Conservation (phyloP, 1,139 yeast genomes). For the Magnusiomyces tetraspermus region DNA sequence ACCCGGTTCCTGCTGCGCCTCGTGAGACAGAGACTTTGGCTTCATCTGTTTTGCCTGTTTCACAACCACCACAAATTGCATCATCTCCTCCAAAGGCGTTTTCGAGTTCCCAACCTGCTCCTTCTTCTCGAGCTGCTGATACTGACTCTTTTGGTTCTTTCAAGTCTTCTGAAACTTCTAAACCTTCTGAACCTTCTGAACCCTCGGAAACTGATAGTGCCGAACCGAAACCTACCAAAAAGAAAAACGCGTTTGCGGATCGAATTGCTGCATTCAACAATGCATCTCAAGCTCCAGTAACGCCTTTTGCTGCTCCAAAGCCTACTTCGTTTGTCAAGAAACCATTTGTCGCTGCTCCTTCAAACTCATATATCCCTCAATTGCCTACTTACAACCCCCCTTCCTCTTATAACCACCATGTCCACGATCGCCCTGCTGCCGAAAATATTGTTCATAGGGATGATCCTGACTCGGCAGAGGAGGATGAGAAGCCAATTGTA, state of each 20-base stretch:
- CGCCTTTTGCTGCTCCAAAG: conserved; percentile 24
- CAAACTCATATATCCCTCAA: conserved; percentile 36
- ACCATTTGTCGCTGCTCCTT: conserved; percentile 35
- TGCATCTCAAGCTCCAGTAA: conserved; percentile 35
- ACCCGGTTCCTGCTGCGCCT: not conserved
- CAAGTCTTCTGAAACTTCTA: not conserved
- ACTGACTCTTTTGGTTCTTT: not conserved
- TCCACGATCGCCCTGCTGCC: conserved; percentile 15
- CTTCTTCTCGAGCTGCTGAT: conserved; percentile 9
- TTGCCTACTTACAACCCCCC: conserved; percentile 12
- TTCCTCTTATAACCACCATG: conserved; percentile 15
- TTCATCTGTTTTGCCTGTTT: not conserved
- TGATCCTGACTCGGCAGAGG: conserved; percentile 27
- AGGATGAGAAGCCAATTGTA: conserved; percentile 58
- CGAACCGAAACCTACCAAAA: conserved; percentile 14
- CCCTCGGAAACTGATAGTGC: conserved; percentile 10
- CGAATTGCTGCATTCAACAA: conserved; percentile 40
- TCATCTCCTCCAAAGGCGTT: too few species aligned
- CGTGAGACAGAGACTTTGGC: too few species aligned
- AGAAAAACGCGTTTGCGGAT: conserved; percentile 31
- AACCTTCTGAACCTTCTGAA: not conserved
- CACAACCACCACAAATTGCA: not conserved
- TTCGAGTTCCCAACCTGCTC: conserved; percentile 1
- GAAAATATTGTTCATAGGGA: conserved; percentile 13
- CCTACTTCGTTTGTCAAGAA: conserved; percentile 33